These are phyloP conservation scores for Bimuria novae-zelandiae DNA, from an alignment of 2,329 filamentous ascomycete genomes.

Conservation along the genomic window DNA sequence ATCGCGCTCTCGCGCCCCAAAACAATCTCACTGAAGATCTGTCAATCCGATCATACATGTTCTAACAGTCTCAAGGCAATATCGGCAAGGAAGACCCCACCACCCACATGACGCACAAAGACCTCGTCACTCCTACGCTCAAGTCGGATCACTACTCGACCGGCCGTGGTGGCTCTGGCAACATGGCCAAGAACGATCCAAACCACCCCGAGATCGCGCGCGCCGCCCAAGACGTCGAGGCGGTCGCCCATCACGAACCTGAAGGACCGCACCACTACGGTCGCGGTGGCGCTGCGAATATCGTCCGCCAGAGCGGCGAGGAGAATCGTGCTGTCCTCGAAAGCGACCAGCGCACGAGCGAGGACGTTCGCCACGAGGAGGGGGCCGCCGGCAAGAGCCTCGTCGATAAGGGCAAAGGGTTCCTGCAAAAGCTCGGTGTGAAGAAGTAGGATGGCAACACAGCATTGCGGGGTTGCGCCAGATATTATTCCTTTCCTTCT, in stretches of 20 bases:
- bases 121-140: conserved; percentile 80
- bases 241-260: conserved; percentile 53
- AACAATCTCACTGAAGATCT: too few species aligned
- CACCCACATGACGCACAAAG: conserved; percentile 50
- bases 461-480: too few species aligned
- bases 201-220: conserved; percentile 69
- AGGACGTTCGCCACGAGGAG: conserved; percentile 31
- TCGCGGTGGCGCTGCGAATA: conserved; percentile 76
- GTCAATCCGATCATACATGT: too few species aligned
- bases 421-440: conserved; percentile 47
- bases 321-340: conserved; percentile 44
- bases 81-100: conserved; percentile 48
- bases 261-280: conserved; percentile 69
- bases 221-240: conserved; percentile 79
- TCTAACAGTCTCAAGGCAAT: conserved; percentile 49
- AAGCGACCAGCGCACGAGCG: conserved; percentile 42
- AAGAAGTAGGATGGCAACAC: conserved; percentile 46
- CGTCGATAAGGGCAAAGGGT: conserved; percentile 60
- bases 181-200: conserved; percentile 81
- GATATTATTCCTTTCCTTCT: not conserved
- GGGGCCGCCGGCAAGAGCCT: conserved; percentile 44
- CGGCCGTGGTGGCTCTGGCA: conserved; percentile 84
- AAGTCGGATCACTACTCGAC: conserved; percentile 87
- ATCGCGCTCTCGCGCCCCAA: too few species aligned
- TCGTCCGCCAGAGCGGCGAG: conserved; percentile 57